These are phyloP conservation scores for Syzygium grande DNA, from an alignment of 345 rosid species.

Conservation along the genomic window DNA sequence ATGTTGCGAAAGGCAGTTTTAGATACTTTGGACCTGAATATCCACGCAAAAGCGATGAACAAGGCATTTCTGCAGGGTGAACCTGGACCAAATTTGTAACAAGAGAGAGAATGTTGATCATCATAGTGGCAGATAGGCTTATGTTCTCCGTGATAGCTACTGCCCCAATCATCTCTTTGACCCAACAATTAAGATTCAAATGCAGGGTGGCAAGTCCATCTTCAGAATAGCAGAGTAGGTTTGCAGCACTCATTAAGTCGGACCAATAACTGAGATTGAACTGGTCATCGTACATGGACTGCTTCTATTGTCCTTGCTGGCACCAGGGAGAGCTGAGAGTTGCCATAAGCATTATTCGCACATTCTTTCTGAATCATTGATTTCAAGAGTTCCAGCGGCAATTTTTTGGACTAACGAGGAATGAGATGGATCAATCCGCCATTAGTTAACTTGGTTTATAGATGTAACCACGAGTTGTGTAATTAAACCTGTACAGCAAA, in stretches of 20 bases:
- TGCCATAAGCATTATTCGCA: neutral
- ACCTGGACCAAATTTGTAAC: neutral
- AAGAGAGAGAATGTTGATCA: neutral
- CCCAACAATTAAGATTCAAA: neutral
- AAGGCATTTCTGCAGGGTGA: neutral
- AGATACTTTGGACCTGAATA: too few relatives aligned
- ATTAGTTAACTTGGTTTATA: neutral
- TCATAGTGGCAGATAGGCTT: neutral
- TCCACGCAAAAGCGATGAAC: too few relatives aligned
- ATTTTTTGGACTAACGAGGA: neutral
- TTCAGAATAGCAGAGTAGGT: neutral
- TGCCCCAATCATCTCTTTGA: neutral
- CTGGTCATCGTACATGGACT: neutral
- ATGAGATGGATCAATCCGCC: neutral
- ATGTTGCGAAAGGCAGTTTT: too few relatives aligned
- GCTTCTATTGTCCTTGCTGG: neutral
- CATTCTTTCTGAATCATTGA: neutral
- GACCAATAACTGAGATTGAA: neutral
- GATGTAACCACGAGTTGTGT: neutral
- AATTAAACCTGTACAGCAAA: neutral
- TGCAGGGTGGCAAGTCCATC: neutral
- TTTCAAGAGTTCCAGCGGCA: neutral
- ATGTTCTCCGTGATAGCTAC: neutral
- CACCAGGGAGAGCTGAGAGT: neutral
- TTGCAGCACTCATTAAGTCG: neutral